Evolutionary conservation across 805 yeast genomes (phyloP), one percentile per base, ranked within the genome.

Genomic region (Phaffomyces antillensis): DNA sequence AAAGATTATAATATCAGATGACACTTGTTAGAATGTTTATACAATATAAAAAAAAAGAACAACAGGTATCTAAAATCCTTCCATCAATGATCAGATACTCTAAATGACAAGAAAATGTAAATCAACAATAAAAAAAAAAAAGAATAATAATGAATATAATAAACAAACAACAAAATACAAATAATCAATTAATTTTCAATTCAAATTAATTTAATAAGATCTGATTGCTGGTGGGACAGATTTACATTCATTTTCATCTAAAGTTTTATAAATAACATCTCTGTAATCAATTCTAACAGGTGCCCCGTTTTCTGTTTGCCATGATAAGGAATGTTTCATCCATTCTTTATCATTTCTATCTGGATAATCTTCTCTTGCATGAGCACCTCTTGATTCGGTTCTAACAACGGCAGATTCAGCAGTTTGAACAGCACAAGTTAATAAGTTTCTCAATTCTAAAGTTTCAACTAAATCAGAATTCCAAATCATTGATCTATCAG

Each of bases 401-500:
- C 99, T 87, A 46, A 88, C 95, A 51, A 93, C 89, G 42, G 99
- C 99, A 51, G 95, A 79, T 54, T 72, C 73, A 31, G 98, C 98
- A 43, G 97, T 90, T 76, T 93, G 99, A 52, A 83, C 81, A 50
- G 98, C 98, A 76, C 97, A 88, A 42, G 98, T 90, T 66, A 91
- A 77, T 76, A 91, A 77, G 82, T 91, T 91, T 70, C 90, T 96
- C 65, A 91, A 76, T 71, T 91, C 99, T 59, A 93, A 75, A 45
- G 98, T 86, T 75, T 91, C 99, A 43, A 90, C 95, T 64, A 91
- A 75, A 67, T 91, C 99, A 41, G 96, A 83, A 77, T 91, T 91
- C 99, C 99, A 91, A 63, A 91, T 90, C 97, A 93, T 88, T 15
- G 96, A 88, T 72, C 96, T 82, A 68, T 91, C 99, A 52, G 90